Evolutionary conservation across 345 rosid species (phyloP), one percentile per base, ranked within the genome.

Genomic region (Firmiana major): DNA sequence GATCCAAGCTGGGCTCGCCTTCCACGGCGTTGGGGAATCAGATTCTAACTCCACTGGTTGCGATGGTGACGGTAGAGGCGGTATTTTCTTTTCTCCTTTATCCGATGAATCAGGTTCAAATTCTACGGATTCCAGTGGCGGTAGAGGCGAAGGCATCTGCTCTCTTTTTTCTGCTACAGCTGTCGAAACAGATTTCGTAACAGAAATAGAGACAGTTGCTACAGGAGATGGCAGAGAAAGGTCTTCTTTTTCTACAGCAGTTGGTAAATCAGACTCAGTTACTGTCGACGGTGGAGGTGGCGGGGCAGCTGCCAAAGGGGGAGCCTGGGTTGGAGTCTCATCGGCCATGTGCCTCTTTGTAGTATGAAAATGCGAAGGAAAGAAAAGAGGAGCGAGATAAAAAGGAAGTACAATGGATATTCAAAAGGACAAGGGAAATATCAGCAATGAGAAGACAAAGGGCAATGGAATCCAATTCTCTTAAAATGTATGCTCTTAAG

Each of bases 171-270:
- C 78, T 19, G n/a, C 43, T 63, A 48, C 21, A 38, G 48, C 43
- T 3, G 71, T 75, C 34, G 71, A 63, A 75, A 6, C 78, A 48
- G 78, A 75, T 65, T 75, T 71, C 15, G 60, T 48, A n/a, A 75
- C 62, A 7, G 71, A 19, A n/a, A 75, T 62, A 11, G 46, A 26
- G 2, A 34, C 62, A 46, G 17, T 48, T 34, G 45, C 10, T 34
- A 34, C 75, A 34, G 69, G 71, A 4, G 62, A 34, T 15, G 78
- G 26, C 9, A 73, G 62, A 17, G 80, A 76, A 17, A 42, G 54
- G 34, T 78, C 84, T 36, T 81, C 75, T 80, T 85, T 83, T 71
- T 43, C 75, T 26, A 60, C 49, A 16, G 46, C 69, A 31, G 21
- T 49, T 9, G 80, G 67, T 31, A 82, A 55, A 5, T 80, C 81